A percentile compares a stretch with the other conserved stretches of the same genome.
Conservation (phyloP, 345 rosid genomes). For the Gossypium raimondii region DNA sequence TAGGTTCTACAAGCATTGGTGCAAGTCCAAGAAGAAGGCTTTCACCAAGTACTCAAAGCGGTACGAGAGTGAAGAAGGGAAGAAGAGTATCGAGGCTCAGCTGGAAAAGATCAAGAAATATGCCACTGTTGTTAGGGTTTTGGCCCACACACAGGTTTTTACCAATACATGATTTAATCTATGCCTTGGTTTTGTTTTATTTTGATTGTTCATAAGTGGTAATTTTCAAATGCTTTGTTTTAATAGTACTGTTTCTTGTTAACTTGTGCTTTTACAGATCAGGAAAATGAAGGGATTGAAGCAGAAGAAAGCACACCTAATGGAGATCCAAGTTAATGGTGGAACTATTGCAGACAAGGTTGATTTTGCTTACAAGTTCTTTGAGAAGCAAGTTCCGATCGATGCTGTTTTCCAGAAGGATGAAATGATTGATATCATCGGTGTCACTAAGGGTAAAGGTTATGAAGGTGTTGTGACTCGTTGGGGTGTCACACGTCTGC, state of each 20-base stretch:
- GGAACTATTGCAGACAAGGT: slow-evolving; percentile 72
- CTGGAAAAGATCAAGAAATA: slow-evolving; percentile 84
- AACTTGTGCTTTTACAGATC: slow-evolving; percentile 33
- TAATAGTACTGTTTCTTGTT: not conserved
- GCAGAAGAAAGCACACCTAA: slow-evolving; percentile 86
- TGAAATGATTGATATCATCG: slow-evolving; percentile 85
- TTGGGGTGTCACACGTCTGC: slow-evolving; percentile 91
- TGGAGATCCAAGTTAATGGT: slow-evolving; percentile 89
- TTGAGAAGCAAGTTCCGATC: slow-evolving; percentile 77
- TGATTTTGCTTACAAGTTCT: slow-evolving; percentile 70
- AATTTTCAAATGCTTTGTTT: not conserved
- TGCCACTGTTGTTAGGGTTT: slow-evolving; percentile 59
- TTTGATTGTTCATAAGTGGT: not conserved
- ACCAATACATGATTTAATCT: not conserved
- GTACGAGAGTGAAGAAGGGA: slow-evolving; percentile 61
- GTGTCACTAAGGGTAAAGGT: slow-evolving; percentile 90
- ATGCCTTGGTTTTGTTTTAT: not conserved
- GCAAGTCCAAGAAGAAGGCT: slow-evolving; percentile 90
- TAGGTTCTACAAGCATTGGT: slow-evolving; percentile 88
- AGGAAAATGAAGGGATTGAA: slow-evolving; percentile 88
- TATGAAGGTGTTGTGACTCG: slow-evolving; percentile 91
- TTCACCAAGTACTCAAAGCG: slow-evolving; percentile 60
- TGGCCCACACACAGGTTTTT: slow-evolving; percentile 80
- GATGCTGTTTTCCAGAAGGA: slow-evolving; percentile 86
- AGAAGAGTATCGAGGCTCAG: slow-evolving; percentile 57